These are phyloP conservation scores for Alisma plantagoaquatica DNA, from an alignment of 106 monocot species.

Conservation along the genomic window DNA sequence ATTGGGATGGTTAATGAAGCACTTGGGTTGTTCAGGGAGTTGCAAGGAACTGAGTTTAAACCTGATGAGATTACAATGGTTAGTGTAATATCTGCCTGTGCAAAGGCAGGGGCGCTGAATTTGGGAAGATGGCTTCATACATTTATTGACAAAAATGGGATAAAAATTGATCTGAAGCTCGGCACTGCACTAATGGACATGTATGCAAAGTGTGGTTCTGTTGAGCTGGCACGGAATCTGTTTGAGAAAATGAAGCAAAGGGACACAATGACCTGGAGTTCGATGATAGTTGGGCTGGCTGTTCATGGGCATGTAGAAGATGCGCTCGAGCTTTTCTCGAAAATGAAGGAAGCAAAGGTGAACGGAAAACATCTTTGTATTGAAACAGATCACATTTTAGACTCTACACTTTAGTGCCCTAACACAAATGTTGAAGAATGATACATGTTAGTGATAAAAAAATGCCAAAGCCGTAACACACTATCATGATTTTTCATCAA, in stretches of 20 bases:
- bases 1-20: conserved; percentile 73
- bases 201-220: conserved; percentile 74
- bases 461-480: too few relatives aligned
- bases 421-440: too few relatives aligned
- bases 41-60: conserved; percentile 47
- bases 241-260: conserved; percentile 53
- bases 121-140: conserved; percentile 80
- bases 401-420: too few relatives aligned
- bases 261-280: conserved; percentile 78
- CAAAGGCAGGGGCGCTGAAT: conserved; percentile 74
- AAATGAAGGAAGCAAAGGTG: conserved; percentile 64
- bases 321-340: conserved; percentile 53
- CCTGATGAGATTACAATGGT: conserved; percentile 98
- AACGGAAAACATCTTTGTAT: not conserved
- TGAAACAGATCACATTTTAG: too few relatives aligned
- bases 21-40: conserved; percentile 58
- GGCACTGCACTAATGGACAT: conserved; percentile 73
- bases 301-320: conserved; percentile 75
- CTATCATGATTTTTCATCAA: too few relatives aligned
- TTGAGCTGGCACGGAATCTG: conserved; percentile 51
- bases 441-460: too few relatives aligned
- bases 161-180: conserved; percentile 64
- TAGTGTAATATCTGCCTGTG: conserved; percentile 82
- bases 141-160: conserved; percentile 58
- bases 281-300: conserved; percentile 74